Base-by-base conservation (phyloP, 2,329 filamentous ascomycete genomes). In the Aureobasidium subglaciale region DNA sequence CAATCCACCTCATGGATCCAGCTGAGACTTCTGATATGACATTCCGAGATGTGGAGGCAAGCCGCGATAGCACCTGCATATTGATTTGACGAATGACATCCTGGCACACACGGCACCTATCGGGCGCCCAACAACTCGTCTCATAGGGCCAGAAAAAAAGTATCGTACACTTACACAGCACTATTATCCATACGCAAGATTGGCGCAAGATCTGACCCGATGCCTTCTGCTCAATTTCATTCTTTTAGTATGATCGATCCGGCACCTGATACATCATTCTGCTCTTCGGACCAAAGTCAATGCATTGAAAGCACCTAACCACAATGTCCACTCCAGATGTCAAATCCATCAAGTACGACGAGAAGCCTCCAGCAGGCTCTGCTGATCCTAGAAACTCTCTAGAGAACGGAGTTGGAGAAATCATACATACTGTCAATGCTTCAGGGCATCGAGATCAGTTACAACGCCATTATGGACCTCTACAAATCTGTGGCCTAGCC, bases 401-500 rank as follows among this genome's bases (percentile, higher is more conserved):
- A 24, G 62, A 53, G 7, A 32, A 53, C 15, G 49, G 49, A n/a
- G 20, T 53, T 34, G 75, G 76, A 10, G 68, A 75, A 29, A 64
- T 75, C 32, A 27, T 50, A 29, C 46, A 50, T 10, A 50, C 32
- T n/a, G 66, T 86, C 64, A 86, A 86, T 63, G 81, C 81, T 1
- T 83, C 83, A 2, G 83, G 83, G 5, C 82, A 86, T 66, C 73
- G 72, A 59, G 82, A 86, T 66, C 82, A 86, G 65, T 69, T 86
- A 34, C 77, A 79, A 56, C 75, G 83, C 15, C 83, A 86, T 63
- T 84, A 84, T 65, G 76, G 78, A 40, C 69, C 84, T n/a, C 60
- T 83, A 42, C 80, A 77, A 54, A 76, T 84, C 43, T 79, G 80
- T 49, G 48, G 59, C 22, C 58, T 70, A 42, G 82, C 80, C 0